These are phyloP conservation scores for Neodidymelliopsis sp. DNA, from an alignment of 2,329 filamentous ascomycete species.

Conservation along the genomic window DNA sequence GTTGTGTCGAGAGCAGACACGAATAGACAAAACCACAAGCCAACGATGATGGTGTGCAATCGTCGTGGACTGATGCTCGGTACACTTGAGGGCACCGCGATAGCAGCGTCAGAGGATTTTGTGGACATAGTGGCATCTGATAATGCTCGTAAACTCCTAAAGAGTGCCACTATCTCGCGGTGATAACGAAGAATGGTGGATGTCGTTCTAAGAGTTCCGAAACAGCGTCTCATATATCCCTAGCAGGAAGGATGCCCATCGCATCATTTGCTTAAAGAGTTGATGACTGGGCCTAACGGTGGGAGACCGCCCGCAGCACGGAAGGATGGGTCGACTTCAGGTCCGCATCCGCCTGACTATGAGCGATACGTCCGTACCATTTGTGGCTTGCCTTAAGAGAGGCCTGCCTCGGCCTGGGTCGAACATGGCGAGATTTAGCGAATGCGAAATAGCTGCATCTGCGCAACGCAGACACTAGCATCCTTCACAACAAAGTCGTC, in stretches of 20 bases:
- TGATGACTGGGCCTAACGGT: not conserved
- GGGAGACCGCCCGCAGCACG: not conserved
- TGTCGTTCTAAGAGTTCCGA: not conserved
- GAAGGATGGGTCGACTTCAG: conserved; percentile 4
- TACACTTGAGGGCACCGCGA: conserved; percentile 14
- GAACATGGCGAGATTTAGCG: conserved; percentile 3
- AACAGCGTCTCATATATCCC: not conserved
- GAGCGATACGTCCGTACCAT: conserved; percentile 2
- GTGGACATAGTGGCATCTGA: not conserved
- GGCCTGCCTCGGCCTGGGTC: not conserved
- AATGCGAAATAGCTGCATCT: not conserved
- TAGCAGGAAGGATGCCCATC: not conserved
- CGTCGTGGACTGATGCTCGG: conserved; percentile 31
- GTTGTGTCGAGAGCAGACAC: conserved; percentile 43
- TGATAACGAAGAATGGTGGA: no score
- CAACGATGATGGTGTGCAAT: conserved; percentile 39
- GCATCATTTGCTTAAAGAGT: conserved; percentile 1
- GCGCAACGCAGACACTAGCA: not conserved
- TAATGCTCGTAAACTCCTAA: not conserved
- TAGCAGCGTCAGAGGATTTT: not conserved
- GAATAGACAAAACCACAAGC: conserved; percentile 45
- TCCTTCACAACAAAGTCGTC: not conserved
- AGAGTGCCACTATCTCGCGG: not conserved
- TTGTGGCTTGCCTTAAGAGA: conserved; percentile 10
- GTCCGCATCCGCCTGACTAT: conserved; percentile 5